These are phyloP conservation scores for Cryptosporidium andersoni DNA, from an alignment of 169 alveolate genomes.

Conservation along the genomic window DNA sequence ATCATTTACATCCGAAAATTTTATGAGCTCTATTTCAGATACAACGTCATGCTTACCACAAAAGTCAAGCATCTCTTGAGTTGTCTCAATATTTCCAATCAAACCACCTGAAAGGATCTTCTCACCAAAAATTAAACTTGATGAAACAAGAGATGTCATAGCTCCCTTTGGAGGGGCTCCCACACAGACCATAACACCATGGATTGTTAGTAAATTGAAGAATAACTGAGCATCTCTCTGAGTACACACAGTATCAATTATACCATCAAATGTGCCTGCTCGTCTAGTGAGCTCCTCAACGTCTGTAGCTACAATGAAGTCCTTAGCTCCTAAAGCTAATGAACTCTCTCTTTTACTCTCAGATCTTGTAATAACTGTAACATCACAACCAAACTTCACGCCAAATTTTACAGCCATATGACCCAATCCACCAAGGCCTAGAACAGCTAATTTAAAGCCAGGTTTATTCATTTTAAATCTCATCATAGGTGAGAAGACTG, in stretches of 20 bases:
- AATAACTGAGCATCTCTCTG: constrained; percentile 1
- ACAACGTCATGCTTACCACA: constrained; percentile 68
- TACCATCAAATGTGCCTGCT: constrained; percentile 37
- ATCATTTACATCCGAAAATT: constrained; percentile 23
- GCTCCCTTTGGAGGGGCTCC: constrained; percentile 66
- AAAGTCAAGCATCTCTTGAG: constrained; percentile 70
- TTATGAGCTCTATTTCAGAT: constrained; percentile 39
- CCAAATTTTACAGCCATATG: constrained; percentile 85
- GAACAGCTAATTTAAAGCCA: constrained; percentile 79
- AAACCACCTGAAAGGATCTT: constrained; percentile 52
- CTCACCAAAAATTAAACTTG: constrained; percentile 33
- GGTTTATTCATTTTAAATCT: constrained; percentile 73
- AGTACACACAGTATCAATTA: constrained; percentile 64
- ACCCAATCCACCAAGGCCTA: constrained; percentile 88
- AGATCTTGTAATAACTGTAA: constrained; percentile 47
- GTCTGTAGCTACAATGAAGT: constrained; percentile 23
- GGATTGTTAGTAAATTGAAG: constrained; percentile 16
- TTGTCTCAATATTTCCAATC: constrained; percentile 66
- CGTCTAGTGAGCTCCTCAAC: constrained; percentile 21
- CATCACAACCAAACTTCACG: constrained; percentile 63
- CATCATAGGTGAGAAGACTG: constrained; percentile 79
- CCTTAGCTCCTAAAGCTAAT: constrained; percentile 51
- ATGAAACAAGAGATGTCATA: constrained; percentile 26
- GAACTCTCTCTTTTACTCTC: constrained; percentile 46
- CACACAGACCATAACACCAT: constrained; percentile 54